These are phyloP conservation scores for Candida pseudofarinosa DNA, from an alignment of 805 yeast species.

Conservation along the genomic window DNA sequence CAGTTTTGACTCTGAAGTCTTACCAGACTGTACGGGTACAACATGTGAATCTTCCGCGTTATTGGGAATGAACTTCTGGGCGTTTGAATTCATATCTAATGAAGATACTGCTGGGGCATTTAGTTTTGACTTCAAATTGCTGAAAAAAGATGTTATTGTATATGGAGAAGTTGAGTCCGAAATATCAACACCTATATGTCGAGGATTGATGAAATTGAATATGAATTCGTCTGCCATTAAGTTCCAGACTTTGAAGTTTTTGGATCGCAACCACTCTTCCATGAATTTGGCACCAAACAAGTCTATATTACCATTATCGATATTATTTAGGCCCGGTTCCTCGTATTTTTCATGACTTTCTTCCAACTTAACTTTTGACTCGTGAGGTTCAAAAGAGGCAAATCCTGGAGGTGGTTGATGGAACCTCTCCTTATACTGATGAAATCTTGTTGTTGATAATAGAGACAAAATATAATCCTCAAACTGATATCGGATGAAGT, in stretches of 20 bases:
- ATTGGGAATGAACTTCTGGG: constrained; percentile 17
- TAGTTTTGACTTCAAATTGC: constrained; percentile 15
- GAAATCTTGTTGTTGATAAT: constrained; percentile 67
- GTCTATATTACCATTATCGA: constrained; percentile 23
- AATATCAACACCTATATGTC: constrained; percentile 30
- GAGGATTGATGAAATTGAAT: constrained; percentile 40
- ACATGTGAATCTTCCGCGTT: neutral
- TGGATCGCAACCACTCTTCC: constrained; percentile 28
- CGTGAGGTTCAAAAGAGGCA: constrained; percentile 2
- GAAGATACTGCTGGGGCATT: constrained; percentile 5
- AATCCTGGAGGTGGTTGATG: constrained; percentile 42
- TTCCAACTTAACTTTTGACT: constrained; percentile 1
- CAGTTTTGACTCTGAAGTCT: neutral
- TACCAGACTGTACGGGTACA: neutral
- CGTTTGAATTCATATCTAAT: constrained; percentile 10
- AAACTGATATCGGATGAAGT: constrained; percentile 79
- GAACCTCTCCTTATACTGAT: constrained; percentile 46
- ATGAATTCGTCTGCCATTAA: constrained; percentile 40
- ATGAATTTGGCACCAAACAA: constrained; percentile 32
- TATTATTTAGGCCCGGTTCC: constrained; percentile 9
- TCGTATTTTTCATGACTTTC: constrained; percentile 6
- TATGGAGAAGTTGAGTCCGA: constrained; percentile 18
- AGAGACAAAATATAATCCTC: constrained; percentile 86
- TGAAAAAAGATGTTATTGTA: constrained; percentile 22
- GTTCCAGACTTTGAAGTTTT: constrained; percentile 39